Conservation (phyloP, 441 rosid genomes). For the Gossypium aridum region DNA sequence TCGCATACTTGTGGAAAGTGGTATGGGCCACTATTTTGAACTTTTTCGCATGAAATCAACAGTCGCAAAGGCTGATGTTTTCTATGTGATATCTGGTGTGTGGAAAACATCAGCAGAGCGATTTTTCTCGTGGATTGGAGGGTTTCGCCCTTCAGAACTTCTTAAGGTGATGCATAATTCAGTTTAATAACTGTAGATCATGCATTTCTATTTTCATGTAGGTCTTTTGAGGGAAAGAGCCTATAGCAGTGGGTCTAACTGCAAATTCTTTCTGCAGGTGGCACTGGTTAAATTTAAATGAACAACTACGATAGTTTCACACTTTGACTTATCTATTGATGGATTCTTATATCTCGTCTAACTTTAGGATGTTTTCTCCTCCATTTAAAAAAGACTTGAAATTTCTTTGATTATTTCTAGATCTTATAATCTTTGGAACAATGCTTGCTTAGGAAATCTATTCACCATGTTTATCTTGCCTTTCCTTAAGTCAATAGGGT, state of each 20-base stretch:
- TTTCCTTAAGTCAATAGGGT: neutral
- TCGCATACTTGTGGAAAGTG: conserved; percentile 40
- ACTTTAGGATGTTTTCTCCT: neutral
- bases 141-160: conserved; percentile 63
- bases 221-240: neutral
- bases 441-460: neutral
- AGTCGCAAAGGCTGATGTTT: conserved; percentile 51
- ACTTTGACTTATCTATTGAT: neutral
- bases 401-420: neutral
- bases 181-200: neutral
- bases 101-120: conserved; percentile 62
- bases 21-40: conserved; percentile 52
- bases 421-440: neutral
- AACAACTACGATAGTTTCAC: neutral
- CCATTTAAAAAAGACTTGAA: neutral
- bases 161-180: conserved; percentile 44
- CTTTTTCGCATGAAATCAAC: conserved; percentile 57
- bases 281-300: neutral
- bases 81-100: conserved; percentile 56
- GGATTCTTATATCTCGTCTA: neutral
- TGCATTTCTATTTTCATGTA: neutral
- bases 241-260: neutral
- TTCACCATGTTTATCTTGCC: neutral
- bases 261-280: neutral
- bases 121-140: conserved; percentile 65